Base-by-base conservation (phyloP, 352 stramenopile species). In the Phytopythium litorale region DNA sequence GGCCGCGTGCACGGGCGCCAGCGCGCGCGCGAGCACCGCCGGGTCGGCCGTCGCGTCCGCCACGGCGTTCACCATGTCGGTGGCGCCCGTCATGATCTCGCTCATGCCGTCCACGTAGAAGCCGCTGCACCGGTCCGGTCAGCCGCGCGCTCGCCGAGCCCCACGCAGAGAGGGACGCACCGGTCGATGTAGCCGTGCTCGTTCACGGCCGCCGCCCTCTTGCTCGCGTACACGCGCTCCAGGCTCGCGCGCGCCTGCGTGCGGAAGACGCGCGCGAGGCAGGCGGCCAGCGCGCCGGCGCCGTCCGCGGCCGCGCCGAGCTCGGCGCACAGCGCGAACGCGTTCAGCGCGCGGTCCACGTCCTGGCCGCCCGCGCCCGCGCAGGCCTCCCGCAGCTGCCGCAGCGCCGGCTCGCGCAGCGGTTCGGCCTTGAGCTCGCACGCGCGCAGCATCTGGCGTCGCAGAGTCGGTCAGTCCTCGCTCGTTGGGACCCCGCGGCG, bases 171-270 rank as follows among this genome's bases (percentile, higher is more conserved):
- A 1, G 45, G 30, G 3, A 43, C 33, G 33, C 50, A 76, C 60
- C 84, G 84, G 56, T 92, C 84, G 59, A 93, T 92, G 71, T 95
- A 95, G 60, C 86, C 86, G 65, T 92, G 70, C 60, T 84, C 78
- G 57, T 93, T 95, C 4, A 85, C 80, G 23, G 72, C 71, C 7
- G 86, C 84, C 2, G 69, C 65, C 18, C 66, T 70, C 69, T 92
- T 92, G 60, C 69, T 76, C 30, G 60, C 57, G 38, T 56, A 62
- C 15, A 94, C 79, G 49, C 68, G 67, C 43, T 89, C 79, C 11
- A 92, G 67, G 32, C 78, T 76, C 6, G 76, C 72, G 12, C 68
- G 70, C 15, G 80, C 74, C 45, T 88, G 79, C 5, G 70, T 79
- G 12, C 72, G 64, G 65, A 92, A 94, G 15, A 88, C 79, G 32